phyloP scores from a whole-genome alignment of 2,329 filamentous ascomycete genomes.

The Paecilomyces niveus region DNA sequence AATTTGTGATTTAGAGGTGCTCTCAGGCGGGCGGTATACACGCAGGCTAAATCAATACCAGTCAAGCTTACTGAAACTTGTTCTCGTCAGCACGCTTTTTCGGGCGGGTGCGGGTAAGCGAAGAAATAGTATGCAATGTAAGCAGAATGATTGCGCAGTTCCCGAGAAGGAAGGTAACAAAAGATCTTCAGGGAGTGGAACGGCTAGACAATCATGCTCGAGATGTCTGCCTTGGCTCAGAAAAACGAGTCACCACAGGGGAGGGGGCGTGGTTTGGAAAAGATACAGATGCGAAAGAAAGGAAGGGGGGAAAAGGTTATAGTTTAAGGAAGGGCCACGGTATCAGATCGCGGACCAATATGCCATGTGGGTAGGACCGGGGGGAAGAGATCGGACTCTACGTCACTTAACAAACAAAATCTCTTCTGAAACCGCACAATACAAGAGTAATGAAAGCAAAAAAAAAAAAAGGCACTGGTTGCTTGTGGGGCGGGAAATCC shows the following conservation, averaged over 20 bases:
- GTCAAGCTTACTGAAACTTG: background rate
- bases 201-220: background rate
- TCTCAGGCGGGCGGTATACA: background rate
- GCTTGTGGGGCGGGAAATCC: background rate
- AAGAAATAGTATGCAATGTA: background rate
- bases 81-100: background rate
- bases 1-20: background rate
- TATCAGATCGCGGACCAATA: slow-evolving; percentile 1
- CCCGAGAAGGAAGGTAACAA: background rate
- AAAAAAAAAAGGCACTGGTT: background rate
- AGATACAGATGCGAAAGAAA: background rate
- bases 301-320: background rate
- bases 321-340: background rate
- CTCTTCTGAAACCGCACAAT: background rate
- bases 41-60: background rate
- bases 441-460: background rate
- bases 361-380: background rate
- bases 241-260: background rate
- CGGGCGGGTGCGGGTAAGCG: background rate
- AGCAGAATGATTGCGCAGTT: background rate
- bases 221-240: background rate
- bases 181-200: background rate
- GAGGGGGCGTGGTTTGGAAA: background rate
- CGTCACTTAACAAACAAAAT: background rate
- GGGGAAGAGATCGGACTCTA: background rate